phyloP scores from a whole-genome alignment of 176 grass and related monocot species.

The Aechmea fasciata region DNA sequence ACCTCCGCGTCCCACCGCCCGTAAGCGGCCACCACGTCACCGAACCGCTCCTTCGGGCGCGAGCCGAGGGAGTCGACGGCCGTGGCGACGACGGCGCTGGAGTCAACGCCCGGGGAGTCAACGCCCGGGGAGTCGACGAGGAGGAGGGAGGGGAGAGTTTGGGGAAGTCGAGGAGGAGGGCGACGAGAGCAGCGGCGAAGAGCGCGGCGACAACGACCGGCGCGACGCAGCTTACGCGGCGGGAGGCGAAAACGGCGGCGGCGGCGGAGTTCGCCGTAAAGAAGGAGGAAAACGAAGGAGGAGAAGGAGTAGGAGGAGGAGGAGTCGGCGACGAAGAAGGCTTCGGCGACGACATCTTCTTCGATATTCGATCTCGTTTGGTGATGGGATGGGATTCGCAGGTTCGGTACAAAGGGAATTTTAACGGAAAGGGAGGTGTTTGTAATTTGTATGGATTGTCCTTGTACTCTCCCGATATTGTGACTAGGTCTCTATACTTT shows the following conservation, averaged over 20 bases:
- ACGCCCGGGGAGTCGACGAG: neutral
- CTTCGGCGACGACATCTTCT: too few relatives aligned
- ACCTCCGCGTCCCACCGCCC: constrained; percentile 35
- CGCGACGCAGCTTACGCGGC: constrained; percentile 32
- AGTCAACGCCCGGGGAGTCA: neutral
- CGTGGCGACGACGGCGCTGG: constrained; percentile 5
- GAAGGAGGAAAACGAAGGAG: constrained; percentile 7
- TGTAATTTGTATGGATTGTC: too few relatives aligned
- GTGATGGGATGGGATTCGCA: too few relatives aligned
- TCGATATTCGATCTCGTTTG: too few relatives aligned
- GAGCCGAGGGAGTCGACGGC: constrained; percentile 16
- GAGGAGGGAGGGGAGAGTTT: constrained; percentile 3
- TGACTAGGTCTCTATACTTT: too few relatives aligned
- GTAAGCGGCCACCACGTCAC: constrained; percentile 21
- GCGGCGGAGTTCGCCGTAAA: constrained; percentile 27
- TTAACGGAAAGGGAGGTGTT: too few relatives aligned
- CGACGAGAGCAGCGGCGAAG: constrained; percentile 24
- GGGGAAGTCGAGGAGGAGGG: constrained; percentile 30
- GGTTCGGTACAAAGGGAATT: too few relatives aligned
- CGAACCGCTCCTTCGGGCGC: constrained; percentile 26
- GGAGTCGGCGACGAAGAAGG: too few relatives aligned
- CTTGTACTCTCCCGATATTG: too few relatives aligned
- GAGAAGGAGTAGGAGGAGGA: neutral
- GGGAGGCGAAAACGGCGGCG: constrained; percentile 11
- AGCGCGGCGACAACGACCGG: constrained; percentile 24